phyloP scores from a whole-genome alignment of 805 yeast genomes.

The Henningerozyma blattae region DNA sequence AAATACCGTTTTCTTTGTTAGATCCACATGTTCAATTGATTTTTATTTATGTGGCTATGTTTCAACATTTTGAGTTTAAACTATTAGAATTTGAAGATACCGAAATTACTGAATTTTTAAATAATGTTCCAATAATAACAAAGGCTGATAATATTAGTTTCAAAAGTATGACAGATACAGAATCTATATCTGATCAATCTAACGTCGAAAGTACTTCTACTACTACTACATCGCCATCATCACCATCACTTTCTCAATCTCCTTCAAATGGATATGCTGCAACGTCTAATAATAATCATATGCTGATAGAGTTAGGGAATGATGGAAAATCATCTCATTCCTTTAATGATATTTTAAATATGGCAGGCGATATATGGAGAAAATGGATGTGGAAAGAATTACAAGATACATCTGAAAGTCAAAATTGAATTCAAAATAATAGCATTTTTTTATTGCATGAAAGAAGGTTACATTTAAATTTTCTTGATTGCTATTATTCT shows the following conservation, averaged over 20 bases:
- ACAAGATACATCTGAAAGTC: slow-evolving; percentile 30
- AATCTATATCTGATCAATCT: not conserved
- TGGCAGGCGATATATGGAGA: slow-evolving; percentile 84
- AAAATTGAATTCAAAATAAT: too few species aligned
- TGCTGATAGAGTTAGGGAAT: slow-evolving; percentile 25
- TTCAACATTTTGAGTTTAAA: slow-evolving; percentile 68
- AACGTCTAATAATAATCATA: slow-evolving; percentile 6
- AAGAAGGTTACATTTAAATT: too few species aligned
- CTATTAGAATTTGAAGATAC: slow-evolving; percentile 81
- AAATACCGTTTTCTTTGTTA: slow-evolving; percentile 32
- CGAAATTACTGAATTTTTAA: slow-evolving; percentile 71
- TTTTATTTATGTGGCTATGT: slow-evolving; percentile 64
- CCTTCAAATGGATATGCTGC: not conserved
- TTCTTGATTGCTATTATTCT: too few species aligned
- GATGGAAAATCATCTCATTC: slow-evolving; percentile 40
- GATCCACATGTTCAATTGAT: slow-evolving; percentile 69
- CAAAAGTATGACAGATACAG: slow-evolving; percentile 10
- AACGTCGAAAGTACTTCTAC: slow-evolving; percentile 6
- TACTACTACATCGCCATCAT: slow-evolving; percentile 5
- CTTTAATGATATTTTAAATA: slow-evolving; percentile 59
- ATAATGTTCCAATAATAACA: slow-evolving; percentile 30
- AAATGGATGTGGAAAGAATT: slow-evolving; percentile 61
- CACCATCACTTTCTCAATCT: slow-evolving; percentile 4
- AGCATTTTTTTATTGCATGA: too few species aligned
- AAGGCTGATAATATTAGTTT: slow-evolving; percentile 23